Evolutionary conservation across 2,329 filamentous ascomycete genomes (phyloP), one percentile per base, ranked within the genome.

Genomic region (Colletotrichum tropicale): DNA sequence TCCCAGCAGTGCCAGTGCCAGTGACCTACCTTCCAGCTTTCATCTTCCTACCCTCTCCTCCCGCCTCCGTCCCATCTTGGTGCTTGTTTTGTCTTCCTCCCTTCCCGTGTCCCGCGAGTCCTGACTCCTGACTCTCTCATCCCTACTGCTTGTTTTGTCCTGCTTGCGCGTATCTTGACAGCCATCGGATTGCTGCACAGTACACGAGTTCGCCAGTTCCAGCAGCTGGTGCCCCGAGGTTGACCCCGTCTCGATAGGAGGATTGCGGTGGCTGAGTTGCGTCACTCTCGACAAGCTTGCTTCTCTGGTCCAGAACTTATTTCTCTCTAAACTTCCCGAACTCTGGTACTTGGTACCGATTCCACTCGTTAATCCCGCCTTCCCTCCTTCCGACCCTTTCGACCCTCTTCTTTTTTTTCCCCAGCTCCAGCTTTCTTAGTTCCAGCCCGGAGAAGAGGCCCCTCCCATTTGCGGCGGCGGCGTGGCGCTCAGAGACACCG

Each of bases 261-360:
- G 56, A 68, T 58, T 64, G 48, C 56, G 56, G 58, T 64, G 73
- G 58, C 73, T 65, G 56, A 69, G 56, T 52, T 64, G 64, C 70
- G 73, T 69, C 64, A 73, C 66, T 65, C 34, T 32, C 43, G 34
- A 58, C 70, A 24, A 66, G 24, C 16, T 32, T 34, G 66, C 43
- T 34, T 43, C 32, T 55, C 36, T 64, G 60, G 68, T 52, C 58
- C 67, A 52, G 60, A 71, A 55, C 43, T 65, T 65, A 43, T 18
- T 30, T 21, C 26, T 62, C 66, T 75, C 36, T 58, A 36, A 67
- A 30, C 26, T 32, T 65, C 58, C 28, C 34, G 28, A n/a, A 66
- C 61, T 70, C 66, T 72, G 88, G 88, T 88, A 88, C 86, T 90
- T 81, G 77, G 87, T 90, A 82, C 89, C 88, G 81, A 85, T 91